Conservation (phyloP, 352 stramenopile genomes). For the Globisporangium nagaii region DNA sequence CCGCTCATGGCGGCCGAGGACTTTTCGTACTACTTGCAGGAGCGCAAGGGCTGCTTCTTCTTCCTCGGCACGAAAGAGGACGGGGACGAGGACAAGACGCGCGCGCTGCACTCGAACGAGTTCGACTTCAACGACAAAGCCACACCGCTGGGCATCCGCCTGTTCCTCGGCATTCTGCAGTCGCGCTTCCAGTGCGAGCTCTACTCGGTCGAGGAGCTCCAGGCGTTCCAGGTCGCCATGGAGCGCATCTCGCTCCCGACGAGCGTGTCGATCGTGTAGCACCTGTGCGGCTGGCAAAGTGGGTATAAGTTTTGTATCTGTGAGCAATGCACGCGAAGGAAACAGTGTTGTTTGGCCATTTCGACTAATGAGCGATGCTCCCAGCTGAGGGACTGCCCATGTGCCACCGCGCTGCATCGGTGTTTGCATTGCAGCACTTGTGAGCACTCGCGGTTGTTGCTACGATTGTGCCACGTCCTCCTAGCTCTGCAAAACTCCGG, state of each 20-base stretch:
- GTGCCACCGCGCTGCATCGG: no score
- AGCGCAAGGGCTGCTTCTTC: slow-evolving; percentile 82
- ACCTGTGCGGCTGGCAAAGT: no score
- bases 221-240: slow-evolving; percentile 75
- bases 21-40: slow-evolving; percentile 89
- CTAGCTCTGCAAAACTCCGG: no score
- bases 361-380: no score
- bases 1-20: slow-evolving; percentile 94
- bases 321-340: no score
- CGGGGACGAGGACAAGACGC: slow-evolving; percentile 41
- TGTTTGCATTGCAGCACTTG: no score
- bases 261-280: slow-evolving; percentile 32
- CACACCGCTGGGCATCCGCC: slow-evolving; percentile 69
- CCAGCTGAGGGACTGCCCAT: no score
- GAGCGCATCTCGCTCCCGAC: slow-evolving; percentile 48
- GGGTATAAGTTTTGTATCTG: no score
- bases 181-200: slow-evolving; percentile 59
- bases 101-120: slow-evolving; percentile 71
- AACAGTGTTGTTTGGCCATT: no score
- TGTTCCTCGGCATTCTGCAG: slow-evolving; percentile 75
- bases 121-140: slow-evolving; percentile 87
- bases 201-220: slow-evolving; percentile 63
- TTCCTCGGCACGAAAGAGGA: slow-evolving; percentile 80
- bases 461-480: no score
- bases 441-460: no score